Base-by-base conservation (phyloP, 768 basidiomycete genomes). In the Phaffia tasmanica region DNA sequence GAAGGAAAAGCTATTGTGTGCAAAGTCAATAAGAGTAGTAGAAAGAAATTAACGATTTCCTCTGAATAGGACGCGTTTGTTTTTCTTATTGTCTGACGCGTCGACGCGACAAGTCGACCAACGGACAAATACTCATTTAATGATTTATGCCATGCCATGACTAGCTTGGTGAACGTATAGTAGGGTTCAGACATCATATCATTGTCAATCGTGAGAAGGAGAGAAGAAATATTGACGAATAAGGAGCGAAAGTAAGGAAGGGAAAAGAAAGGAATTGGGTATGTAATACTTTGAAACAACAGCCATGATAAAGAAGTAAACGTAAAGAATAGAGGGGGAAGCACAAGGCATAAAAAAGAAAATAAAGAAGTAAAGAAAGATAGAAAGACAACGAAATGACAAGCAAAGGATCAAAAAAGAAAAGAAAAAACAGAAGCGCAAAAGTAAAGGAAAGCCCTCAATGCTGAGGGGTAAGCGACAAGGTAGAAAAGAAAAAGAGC, bases 201-300 rank as follows among this genome's bases (percentile, higher is more conserved):
- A 42, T 4, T 42, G 35, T 42, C 35, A 42, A 42, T 5, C 6
- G 11, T 42, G 11, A 11, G 35, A 42, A 42, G 35, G 35, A 4
- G 11, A 42, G 35, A 11, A 42, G 35, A 42, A 42, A 42, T 4
- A 42, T 5, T 4, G 35, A 42, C 11, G 11, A 65, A 29, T 59
- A 59, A 53, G 60, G 68, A 59, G 75, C 65, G 62, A 75, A 75
- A 0, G 74, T 75, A n/a, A 74, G 73, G 29, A 72, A 72, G 5
- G 74, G 74, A 16, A 70, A 67, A 19, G 73, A 57, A 55, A 71
- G 64, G n/a, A 71, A 50, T 16, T 72, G 72, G 65, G 73, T 73
- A 27, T 68, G 71, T 11, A 72, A 59, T 55, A 75, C 72, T 61
- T 75, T 73, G 30, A 72, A 73, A 30, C 75, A 70, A 0, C 73